These are phyloP conservation scores for Ambrosiella cleistominuta DNA, from an alignment of 2,329 filamentous ascomycete species.

Conservation along the genomic window DNA sequence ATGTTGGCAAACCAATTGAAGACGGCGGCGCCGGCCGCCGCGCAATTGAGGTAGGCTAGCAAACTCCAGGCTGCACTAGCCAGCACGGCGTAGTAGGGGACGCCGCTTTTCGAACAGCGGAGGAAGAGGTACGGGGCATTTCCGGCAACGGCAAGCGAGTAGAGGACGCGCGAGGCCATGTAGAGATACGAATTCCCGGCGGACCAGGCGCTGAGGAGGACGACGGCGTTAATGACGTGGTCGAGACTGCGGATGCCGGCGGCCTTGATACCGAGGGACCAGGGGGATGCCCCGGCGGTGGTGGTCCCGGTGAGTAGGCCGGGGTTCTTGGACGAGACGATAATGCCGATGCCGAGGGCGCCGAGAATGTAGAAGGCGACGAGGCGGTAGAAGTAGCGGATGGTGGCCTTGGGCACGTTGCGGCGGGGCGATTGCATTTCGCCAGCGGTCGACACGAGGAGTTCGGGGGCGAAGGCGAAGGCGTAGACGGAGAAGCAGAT, in stretches of 20 bases:
- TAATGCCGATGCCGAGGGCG: constrained; percentile 23
- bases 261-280: constrained; percentile 35
- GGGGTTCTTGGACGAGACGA: constrained; percentile 21
- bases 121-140: constrained; percentile 25
- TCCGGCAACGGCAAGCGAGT: constrained; percentile 26
- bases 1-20: constrained; percentile 43
- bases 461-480: constrained; percentile 19
- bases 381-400: constrained; percentile 22
- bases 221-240: constrained; percentile 41
- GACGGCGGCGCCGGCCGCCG: constrained; percentile 38
- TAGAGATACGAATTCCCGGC: constrained; percentile 41
- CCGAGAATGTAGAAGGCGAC: constrained; percentile 22
- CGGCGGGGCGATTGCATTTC: constrained; percentile 22
- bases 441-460: constrained; percentile 21
- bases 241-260: constrained; percentile 32
- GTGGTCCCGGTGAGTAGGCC: constrained; percentile 21
- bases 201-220: constrained; percentile 40
- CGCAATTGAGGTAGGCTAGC: constrained; percentile 44
- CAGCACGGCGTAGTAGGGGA: constrained; percentile 24
- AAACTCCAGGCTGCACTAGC: constrained; percentile 40
- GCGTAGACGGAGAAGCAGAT: constrained; percentile 18
- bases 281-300: constrained; percentile 31
- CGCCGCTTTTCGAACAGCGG: constrained; percentile 19
- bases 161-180: constrained; percentile 30
- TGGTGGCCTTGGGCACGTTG: constrained; percentile 21